Evolutionary conservation across 345 rosid species (phyloP).

Genomic region (Psidium friedrichsthalianum): DNA sequence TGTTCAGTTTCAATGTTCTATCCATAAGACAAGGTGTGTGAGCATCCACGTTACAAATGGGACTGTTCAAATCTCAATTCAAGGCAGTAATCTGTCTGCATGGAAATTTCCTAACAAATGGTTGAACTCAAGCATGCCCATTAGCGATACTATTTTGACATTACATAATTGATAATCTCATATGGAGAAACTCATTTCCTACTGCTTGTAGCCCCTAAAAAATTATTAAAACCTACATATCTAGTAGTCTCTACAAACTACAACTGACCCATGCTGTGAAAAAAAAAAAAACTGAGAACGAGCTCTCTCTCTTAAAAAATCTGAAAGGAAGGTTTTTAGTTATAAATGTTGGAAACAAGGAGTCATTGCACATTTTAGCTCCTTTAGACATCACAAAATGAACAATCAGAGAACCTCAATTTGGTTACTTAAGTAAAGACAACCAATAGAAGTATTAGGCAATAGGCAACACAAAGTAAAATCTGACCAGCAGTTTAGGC

Average conservation of each 20-base stretch:
- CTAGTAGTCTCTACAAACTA: neutral
- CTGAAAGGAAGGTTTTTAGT: neutral
- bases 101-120: neutral
- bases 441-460: neutral
- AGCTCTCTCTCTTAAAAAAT: neutral
- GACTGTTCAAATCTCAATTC: neutral
- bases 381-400: neutral
- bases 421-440: neutral
- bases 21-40: neutral
- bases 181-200: neutral
- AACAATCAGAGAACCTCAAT: neutral
- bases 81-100: neutral
- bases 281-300: neutral
- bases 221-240: neutral
- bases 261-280: neutral
- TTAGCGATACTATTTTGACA: neutral
- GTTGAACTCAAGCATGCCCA: neutral
- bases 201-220: neutral
- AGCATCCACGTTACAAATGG: neutral
- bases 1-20: neutral
- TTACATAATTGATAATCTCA: neutral
- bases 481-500: constrained; percentile 56
- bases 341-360: neutral
- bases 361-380: neutral
- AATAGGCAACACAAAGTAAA: neutral